Base-by-base conservation (phyloP, 2,329 filamentous ascomycete species). In the Aureobasidium melanogenum region DNA sequence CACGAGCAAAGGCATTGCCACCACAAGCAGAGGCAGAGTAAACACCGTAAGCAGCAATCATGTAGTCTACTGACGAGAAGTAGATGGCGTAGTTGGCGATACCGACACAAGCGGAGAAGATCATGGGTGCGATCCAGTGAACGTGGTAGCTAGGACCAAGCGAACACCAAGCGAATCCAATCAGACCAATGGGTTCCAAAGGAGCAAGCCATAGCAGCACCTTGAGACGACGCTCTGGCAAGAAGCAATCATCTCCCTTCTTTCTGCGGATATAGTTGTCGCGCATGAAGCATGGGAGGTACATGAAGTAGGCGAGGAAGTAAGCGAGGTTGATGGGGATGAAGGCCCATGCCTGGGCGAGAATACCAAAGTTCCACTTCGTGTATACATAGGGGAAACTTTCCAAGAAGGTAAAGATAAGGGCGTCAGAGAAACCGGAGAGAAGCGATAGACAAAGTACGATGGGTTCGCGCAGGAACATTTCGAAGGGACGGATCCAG, bases 401-500 rank as follows among this genome's bases (percentile, higher is more conserved):
- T 70, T 90, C 85, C 59, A 90, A 84, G 70, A 88, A 88, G 78
- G 88, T 88, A 76, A 90, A 91, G 73, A 90, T 89, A 4, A 91
- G 80, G 2, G 86, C 86, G 63, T 90, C 88, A 10, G 82, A 84
- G 76, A 90, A 90, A 34, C 87, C 87, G 3, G 82, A 86, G 5
- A 90, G 82, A 0, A 90, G 79, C 1, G 87, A 89, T 5, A 90
- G 77, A 39, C 81, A 83, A 17, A 88, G 76, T 12, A 90, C 88
- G 62, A 91, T 91, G 4, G 88, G 87, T 74, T 91, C 88, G 0
- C 83, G 87, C 36, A 88, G 64, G 70, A 90, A 87, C 85, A 89
- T 89, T 68, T 81, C 81, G 73, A 88, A 89, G 0, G 87, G 86
- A 0, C 86, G 83, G 17, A 75, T 67, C 81, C 82, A 84, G 60